Evolutionary conservation across 1,284 basidiomycete species (phyloP).

Genomic region (Trichosporon asahii): DNA sequence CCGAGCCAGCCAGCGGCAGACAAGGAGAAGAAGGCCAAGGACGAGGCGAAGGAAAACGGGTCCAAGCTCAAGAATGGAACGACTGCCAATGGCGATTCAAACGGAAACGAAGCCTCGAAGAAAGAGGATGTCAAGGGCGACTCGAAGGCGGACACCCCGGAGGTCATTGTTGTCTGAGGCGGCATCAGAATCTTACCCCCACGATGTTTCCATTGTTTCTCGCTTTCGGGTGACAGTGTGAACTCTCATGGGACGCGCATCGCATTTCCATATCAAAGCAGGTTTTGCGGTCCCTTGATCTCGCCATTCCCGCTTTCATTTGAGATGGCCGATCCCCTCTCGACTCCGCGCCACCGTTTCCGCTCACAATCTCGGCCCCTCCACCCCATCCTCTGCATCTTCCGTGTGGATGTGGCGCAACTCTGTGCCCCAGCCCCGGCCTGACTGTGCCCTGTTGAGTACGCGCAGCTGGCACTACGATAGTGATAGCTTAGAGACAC

Average conservation of each 20-base stretch:
- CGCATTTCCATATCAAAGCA: no score
- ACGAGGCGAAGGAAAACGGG: not conserved
- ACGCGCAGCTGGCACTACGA: not conserved
- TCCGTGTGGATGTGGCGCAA: no score
- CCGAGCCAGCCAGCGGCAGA: conserved; percentile 12
- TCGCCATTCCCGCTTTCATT: no score
- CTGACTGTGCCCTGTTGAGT: not conserved
- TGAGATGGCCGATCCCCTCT: no score
- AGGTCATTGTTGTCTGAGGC: not conserved
- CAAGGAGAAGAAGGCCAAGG: conserved; percentile 13
- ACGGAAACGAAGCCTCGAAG: not conserved
- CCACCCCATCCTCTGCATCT: no score
- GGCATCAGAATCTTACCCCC: not conserved
- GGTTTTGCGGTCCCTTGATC: no score
- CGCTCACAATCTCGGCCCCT: no score
- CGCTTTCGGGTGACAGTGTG: no score
- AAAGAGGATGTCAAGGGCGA: not conserved
- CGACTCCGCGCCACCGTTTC: no score
- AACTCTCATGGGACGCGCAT: no score
- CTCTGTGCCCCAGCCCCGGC: not conserved
- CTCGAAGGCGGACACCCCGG: not conserved
- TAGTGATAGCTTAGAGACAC: not conserved
- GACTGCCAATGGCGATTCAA: not conserved
- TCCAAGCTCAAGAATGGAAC: not conserved
- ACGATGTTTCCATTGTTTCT: no score